A percentile compares a stretch with the other conserved stretches of the same genome.
phyloP scores from a whole-genome alignment of 495 filamentous ascomycete genomes.

The Xylaria palmicola region DNA sequence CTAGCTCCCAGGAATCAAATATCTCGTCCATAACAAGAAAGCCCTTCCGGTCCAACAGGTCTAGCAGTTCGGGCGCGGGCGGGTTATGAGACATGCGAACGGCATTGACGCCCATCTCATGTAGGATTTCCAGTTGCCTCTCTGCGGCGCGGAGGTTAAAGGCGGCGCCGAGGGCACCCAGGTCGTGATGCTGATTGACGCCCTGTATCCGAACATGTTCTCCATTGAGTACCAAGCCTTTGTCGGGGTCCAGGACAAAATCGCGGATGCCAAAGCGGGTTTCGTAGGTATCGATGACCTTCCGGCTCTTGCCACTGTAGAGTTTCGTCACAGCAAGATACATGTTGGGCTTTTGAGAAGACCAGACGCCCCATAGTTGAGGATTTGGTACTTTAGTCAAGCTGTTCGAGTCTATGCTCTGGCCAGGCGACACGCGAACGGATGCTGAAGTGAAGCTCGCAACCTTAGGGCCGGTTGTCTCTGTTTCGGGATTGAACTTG shows the following conservation, averaged over 20 bases:
- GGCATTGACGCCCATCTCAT: conserved; percentile 42
- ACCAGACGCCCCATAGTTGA: conserved; percentile 39
- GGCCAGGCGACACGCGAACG: neutral
- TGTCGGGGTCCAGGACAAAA: conserved; percentile 23
- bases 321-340: conserved; percentile 39
- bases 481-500: neutral
- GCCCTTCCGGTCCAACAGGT: conserved; percentile 53
- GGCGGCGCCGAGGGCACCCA: neutral
- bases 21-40: conserved; percentile 53
- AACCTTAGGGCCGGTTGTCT: neutral
- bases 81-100: conserved; percentile 46
- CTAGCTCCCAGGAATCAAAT: conserved; percentile 39
- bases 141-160: conserved; percentile 29
- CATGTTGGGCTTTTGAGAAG: conserved; percentile 37
- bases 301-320: neutral
- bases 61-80: conserved; percentile 49
- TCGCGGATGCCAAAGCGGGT: conserved; percentile 44
- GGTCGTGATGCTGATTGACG: conserved; percentile 8
- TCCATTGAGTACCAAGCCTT: conserved; percentile 3
- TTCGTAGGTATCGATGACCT: conserved; percentile 38
- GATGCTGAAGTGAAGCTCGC: neutral
- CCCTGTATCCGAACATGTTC: neutral
- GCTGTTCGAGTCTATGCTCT: conserved; percentile 26
- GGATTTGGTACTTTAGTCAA: conserved; percentile 31
- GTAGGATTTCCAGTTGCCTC: conserved; percentile 40